Evolutionary conservation across 768 basidiomycete species (phyloP).

Genomic region (Kwoniella dendrophila): DNA sequence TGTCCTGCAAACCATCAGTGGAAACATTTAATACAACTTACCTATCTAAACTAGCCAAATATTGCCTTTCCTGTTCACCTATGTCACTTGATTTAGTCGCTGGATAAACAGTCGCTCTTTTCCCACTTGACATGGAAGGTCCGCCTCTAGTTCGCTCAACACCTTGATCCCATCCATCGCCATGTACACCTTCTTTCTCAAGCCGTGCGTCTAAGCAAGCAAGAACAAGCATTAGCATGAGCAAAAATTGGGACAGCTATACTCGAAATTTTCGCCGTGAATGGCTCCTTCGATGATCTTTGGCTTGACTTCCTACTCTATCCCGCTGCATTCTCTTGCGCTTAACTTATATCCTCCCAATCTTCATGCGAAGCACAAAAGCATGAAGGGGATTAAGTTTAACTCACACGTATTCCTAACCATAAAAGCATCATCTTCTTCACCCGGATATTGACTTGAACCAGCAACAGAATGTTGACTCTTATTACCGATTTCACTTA

Average conservation of each 20-base stretch:
- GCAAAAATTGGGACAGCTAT: constrained; percentile 4
- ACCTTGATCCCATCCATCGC: constrained; percentile 92
- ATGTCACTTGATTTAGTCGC: constrained; percentile 64
- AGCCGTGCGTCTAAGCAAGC: constrained; percentile 67
- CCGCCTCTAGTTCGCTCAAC: constrained; percentile 82
- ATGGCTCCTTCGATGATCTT: no score
- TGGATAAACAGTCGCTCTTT: constrained; percentile 54
- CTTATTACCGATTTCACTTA: constrained; percentile 9
- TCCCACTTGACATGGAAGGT: constrained; percentile 37
- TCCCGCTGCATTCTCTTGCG: no score
- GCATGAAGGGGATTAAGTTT: background rate
- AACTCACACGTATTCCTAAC: constrained; percentile 56
- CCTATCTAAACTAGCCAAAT: constrained; percentile 83
- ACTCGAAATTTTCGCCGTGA: background rate
- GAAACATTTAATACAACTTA: no score
- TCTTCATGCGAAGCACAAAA: background rate
- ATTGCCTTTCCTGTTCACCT: constrained; percentile 70
- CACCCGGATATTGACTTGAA: constrained; percentile 49
- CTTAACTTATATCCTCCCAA: no score
- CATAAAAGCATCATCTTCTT: constrained; percentile 56
- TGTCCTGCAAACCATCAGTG: no score
- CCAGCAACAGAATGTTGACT: constrained; percentile 38
- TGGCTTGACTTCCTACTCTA: background rate
- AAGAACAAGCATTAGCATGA: no score
- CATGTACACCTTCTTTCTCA: constrained; percentile 85